These are phyloP conservation scores for Suhomyces pyralidae DNA, from an alignment of 805 yeast genomes.

Conservation along the genomic window DNA sequence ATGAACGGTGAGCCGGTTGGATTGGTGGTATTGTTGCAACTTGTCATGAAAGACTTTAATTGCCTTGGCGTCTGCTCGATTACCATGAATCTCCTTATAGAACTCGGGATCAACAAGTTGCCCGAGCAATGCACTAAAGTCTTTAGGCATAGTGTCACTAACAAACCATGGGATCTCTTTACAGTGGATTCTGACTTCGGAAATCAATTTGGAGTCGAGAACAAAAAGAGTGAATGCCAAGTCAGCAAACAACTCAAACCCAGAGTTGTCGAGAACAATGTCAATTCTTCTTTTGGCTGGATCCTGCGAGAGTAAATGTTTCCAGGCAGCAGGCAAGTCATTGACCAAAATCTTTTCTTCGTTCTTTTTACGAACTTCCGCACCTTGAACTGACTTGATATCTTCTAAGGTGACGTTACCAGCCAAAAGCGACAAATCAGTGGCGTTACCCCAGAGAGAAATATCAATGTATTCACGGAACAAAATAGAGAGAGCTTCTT, in stretches of 20 bases:
- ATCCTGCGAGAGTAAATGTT: conserved; percentile 28
- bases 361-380: conserved; percentile 76
- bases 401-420: conserved; percentile 83
- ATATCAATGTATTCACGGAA: conserved; percentile 84
- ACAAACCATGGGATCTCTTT: conserved; percentile 97
- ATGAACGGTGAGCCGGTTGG: conserved; percentile 21
- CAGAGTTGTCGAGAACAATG: conserved; percentile 87
- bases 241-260: conserved; percentile 93
- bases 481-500: conserved; percentile 48
- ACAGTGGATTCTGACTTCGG: conserved; percentile 73
- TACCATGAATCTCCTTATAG: conserved; percentile 42
- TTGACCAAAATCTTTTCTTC: conserved; percentile 75
- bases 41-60: conserved; percentile 20
- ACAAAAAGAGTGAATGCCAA: conserved; percentile 53
- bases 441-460: conserved; percentile 97
- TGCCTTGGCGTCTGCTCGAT: conserved; percentile 17
- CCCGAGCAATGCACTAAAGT: conserved; percentile 55
- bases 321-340: conserved; percentile 72
- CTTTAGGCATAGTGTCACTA: conserved; percentile 88
- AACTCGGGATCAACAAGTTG: conserved; percentile 53
- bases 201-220: conserved; percentile 65
- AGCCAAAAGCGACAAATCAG: conserved; percentile 86
- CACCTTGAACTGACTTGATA: conserved; percentile 87
- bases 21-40: conserved; percentile 18
- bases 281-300: conserved; percentile 55